phyloP scores from a whole-genome alignment of 352 stramenopile genomes.

The Lagenidium giganteum region DNA sequence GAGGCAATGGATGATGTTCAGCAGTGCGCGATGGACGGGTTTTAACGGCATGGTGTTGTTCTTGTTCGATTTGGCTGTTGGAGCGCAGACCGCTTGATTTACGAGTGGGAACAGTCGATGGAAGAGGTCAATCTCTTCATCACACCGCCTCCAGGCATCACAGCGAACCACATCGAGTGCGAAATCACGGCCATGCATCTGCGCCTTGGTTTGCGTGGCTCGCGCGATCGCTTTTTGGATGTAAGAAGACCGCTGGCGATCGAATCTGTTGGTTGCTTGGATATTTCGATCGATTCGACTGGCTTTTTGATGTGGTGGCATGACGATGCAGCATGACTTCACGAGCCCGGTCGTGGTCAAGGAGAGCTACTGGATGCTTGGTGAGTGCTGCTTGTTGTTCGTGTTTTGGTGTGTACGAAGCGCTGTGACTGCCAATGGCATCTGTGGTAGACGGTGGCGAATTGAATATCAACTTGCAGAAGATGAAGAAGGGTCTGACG shows the following conservation, averaged over 20 bases:
- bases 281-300: background rate
- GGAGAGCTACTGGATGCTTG: constrained; percentile 96
- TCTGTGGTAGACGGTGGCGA: constrained; percentile 73
- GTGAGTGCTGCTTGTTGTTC: constrained; percentile 19
- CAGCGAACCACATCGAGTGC: constrained; percentile 78
- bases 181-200: constrained; percentile 89
- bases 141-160: constrained; percentile 79
- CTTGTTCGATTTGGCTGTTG: background rate
- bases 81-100: constrained; percentile 75
- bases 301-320: background rate
- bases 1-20: background rate
- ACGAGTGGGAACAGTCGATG: constrained; percentile 97
- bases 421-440: background rate
- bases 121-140: constrained; percentile 96
- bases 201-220: constrained; percentile 84
- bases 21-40: too few species aligned
- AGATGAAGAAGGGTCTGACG: constrained; percentile 94
- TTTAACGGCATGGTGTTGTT: too few species aligned
- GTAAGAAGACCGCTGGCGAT: too few species aligned
- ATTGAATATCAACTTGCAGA: constrained; percentile 92
- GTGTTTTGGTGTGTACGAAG: background rate
- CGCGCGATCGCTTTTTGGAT: constrained; percentile 88
- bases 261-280: background rate
- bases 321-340: constrained; percentile 78
- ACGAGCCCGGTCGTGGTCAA: constrained; percentile 88